Evolutionary conservation across 208 protist genomes (phyloP), one percentile per base, ranked within the genome.

Genomic region (Trypanosoma platydactyli): DNA sequence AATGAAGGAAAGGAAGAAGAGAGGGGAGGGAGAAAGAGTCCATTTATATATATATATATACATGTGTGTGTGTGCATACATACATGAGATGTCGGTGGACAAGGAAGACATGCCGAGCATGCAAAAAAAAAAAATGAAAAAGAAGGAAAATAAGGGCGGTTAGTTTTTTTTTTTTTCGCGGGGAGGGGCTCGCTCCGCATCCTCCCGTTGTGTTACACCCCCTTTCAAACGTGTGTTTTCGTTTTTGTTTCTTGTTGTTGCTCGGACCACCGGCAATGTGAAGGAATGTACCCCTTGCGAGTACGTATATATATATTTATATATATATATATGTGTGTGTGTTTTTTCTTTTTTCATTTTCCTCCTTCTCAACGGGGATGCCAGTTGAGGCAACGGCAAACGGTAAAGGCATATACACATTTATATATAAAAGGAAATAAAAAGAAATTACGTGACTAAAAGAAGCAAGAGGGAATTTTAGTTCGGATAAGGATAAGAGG

Each of bases 1-100:
- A 56, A 35, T 15, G 33, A 67, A 33, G 45, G 61, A 67, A 33
- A 25, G 61, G 20, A 55, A 64, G 45, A 41, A 50, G 46, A 24
- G 27, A 46, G 54, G 48, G 50, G 35, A 25, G 69, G 45, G 53
- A 13, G 46, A 35, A 59, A 61, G 29, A 60, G 0, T 42, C 46
- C 68, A 27, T 33, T 49, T 44, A n/a, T n/a, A n/a, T n/a, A n/a
- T 65, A 20, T 13, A 64, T 55, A 12, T 45, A 54, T 55, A 42
- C 33, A 33, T 51, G 38, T 40, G 22, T 64, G 45, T 64, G 15
- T 63, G 24, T 58, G n/a, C 48, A 27, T 73, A 18, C 41, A 12
- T 25, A 12, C 3, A n/a, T 29, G 46, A 1, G 25, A 4, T 51
- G 25, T 51, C 22, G 25, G 25, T 25, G 4, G 46, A 22, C 25